Evolutionary conservation across 1,139 yeast genomes (phyloP).

Genomic region (Trichomonascaceae sp.): DNA sequence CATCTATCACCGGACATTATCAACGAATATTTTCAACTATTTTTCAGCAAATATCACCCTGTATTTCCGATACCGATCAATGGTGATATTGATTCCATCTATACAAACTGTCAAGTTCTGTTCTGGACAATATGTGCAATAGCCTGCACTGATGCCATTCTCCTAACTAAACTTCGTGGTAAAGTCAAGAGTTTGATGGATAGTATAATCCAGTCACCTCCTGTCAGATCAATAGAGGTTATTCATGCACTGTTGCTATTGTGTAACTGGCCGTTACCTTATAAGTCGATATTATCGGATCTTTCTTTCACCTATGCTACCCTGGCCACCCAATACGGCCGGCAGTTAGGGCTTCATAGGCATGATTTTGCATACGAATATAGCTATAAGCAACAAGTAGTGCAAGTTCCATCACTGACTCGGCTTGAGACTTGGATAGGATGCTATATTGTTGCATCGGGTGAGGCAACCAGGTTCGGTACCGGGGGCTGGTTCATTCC

Average conservation of each 20-base stretch:
- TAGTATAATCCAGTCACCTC: not conserved
- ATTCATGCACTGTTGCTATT: not conserved
- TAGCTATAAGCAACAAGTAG: not conserved
- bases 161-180: not conserved
- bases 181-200: not conserved
- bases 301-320: not conserved
- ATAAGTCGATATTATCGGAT: not conserved
- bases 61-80: not conserved
- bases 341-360: not conserved
- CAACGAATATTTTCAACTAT: not conserved
- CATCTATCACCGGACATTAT: not conserved
- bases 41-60: not conserved
- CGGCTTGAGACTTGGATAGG: not conserved
- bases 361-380: not conserved
- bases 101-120: not conserved
- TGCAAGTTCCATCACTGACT: not conserved
- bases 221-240: not conserved
- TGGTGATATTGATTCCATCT: not conserved
- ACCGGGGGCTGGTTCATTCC: not conserved
- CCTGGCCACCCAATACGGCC: not conserved
- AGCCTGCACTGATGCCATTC: not conserved
- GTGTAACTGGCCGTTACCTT: not conserved
- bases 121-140: not conserved
- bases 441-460: not conserved
- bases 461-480: not conserved